Evolutionary conservation across 768 basidiomycete species (phyloP).

Genomic region (Astraeus odoratus): DNA sequence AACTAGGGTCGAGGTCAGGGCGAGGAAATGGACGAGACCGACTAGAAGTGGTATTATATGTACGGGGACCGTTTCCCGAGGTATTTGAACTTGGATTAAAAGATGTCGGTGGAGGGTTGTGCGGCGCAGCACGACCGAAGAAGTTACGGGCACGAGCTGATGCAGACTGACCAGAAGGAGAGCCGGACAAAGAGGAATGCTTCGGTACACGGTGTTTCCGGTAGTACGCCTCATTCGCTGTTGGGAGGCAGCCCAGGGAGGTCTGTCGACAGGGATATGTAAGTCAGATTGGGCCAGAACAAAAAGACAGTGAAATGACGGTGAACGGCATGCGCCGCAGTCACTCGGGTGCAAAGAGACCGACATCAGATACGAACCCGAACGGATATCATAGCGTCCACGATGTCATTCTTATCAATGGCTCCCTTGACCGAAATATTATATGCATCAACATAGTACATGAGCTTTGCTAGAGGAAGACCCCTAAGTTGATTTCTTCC

Average conservation of each 20-base stretch:
- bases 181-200: conserved; percentile 1
- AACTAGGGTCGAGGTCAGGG: conserved; percentile 54
- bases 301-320: too few species aligned
- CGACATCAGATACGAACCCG: too few species aligned
- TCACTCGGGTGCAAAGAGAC: too few species aligned
- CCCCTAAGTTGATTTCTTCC: conserved; percentile 49
- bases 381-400: conserved; percentile 50
- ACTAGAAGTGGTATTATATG: not conserved
- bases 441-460: conserved; percentile 65
- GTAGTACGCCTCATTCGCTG: conserved; percentile 48
- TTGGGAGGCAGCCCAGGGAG: conserved; percentile 54
- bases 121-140: conserved; percentile 9
- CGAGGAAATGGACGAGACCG: conserved; percentile 41
- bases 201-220: conserved; percentile 24
- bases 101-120: not conserved
- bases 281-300: not conserved
- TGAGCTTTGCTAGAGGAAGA: conserved; percentile 54
- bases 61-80: not conserved
- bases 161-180: conserved; percentile 11
- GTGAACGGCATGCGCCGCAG: too few species aligned
- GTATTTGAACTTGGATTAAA: not conserved
- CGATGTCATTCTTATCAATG: conserved; percentile 74
- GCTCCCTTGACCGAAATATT: conserved; percentile 55
- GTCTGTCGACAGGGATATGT: conserved; percentile 30
- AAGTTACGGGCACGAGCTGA: conserved; percentile 8